Conservation (phyloP, 2,329 filamentous ascomycete genomes). For the Pseudogymnoascus sp. region DNA sequence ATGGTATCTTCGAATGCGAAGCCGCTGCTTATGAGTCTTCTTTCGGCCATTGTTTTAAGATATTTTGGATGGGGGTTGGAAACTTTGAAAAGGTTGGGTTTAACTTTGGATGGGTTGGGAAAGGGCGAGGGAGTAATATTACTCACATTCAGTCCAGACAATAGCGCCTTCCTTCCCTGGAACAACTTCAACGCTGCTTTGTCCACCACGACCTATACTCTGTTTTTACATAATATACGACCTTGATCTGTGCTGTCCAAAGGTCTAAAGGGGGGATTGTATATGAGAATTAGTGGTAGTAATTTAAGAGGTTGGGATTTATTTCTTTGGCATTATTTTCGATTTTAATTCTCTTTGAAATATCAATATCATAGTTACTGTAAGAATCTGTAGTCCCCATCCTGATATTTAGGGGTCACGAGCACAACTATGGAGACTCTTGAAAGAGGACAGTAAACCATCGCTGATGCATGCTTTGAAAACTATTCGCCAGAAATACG, state of each 20-base stretch:
- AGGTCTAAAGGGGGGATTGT: background rate
- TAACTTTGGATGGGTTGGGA: background rate
- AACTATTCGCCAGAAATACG: background rate
- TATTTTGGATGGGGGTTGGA: background rate
- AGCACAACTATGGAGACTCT: background rate
- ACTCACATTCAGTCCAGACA: background rate
- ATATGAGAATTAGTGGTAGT: background rate
- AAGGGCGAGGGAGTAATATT: background rate
- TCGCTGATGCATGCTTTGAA: background rate
- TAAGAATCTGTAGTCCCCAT: background rate
- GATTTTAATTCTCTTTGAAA: no score
- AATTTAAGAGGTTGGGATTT: background rate
- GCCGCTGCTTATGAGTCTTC: slow-evolving; percentile 23
- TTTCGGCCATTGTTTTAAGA: background rate
- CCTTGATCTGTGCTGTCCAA: background rate
- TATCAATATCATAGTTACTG: background rate
- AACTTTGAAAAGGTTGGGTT: background rate
- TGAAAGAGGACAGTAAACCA: no score
- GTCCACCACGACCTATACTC: background rate
- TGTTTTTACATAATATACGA: background rate
- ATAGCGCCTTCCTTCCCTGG: background rate
- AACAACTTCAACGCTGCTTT: background rate
- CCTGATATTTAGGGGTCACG: background rate
- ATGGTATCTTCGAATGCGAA: slow-evolving; percentile 47
- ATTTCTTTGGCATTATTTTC: background rate